These are phyloP conservation scores for Fusarium camptoceras DNA, from an alignment of 2,329 filamentous ascomycete genomes.

Conservation along the genomic window DNA sequence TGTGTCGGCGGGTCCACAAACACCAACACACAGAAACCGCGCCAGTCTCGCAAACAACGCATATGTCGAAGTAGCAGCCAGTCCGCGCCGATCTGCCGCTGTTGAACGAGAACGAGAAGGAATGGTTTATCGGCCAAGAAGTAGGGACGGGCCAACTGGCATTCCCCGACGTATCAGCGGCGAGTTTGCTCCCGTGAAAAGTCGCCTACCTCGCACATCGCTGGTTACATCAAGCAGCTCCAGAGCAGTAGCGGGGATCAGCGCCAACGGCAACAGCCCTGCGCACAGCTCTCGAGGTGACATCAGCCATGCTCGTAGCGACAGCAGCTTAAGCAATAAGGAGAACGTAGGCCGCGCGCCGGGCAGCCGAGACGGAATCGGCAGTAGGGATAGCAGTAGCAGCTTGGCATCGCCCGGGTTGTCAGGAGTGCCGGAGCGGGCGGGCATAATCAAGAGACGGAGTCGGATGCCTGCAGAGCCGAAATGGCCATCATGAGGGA, in stretches of 20 bases:
- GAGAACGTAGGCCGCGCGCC: constrained; percentile 51
- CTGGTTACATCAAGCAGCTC: constrained; percentile 46
- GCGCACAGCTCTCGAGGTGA: constrained; percentile 37
- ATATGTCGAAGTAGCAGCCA: constrained; percentile 66
- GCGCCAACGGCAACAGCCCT: constrained; percentile 35
- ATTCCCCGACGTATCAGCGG: constrained; percentile 59
- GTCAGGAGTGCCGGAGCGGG: constrained; percentile 28
- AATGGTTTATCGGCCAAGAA: constrained; percentile 56
- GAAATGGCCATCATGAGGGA: constrained; percentile 43
- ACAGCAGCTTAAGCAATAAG: constrained; percentile 56
- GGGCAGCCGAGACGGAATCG: constrained; percentile 41
- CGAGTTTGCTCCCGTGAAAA: constrained; percentile 54
- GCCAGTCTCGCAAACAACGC: constrained; percentile 54
- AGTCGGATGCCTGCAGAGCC: constrained; percentile 44
- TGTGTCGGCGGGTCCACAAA: constrained; percentile 60
- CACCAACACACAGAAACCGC: constrained; percentile 60
- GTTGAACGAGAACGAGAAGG: constrained; percentile 60
- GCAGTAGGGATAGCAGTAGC: constrained; percentile 40
- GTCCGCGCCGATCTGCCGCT: constrained; percentile 55
- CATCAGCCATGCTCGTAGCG: constrained; percentile 51
- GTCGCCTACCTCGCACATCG: constrained; percentile 56
- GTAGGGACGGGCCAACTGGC: constrained; percentile 56
- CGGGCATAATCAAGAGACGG: constrained; percentile 43
- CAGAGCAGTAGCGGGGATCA: constrained; percentile 24
- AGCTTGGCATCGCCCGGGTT: constrained; percentile 29